Base-by-base conservation (phyloP, 805 yeast species). In the Saturnispora galanensis region DNA sequence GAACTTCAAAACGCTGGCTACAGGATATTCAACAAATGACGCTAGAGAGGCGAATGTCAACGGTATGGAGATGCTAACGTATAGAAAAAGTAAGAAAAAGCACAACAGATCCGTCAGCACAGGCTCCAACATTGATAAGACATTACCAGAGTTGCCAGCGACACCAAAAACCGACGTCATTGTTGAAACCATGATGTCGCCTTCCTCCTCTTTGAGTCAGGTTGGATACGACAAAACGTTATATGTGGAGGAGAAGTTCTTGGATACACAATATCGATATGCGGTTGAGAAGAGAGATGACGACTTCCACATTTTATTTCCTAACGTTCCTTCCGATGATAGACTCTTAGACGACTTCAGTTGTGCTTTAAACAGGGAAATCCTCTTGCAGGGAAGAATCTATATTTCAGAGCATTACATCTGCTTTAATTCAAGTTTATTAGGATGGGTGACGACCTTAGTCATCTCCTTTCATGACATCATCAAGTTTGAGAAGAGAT, bases 401-500 rank as follows among this genome's bases (percentile, higher is more conserved):
- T 93, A 85, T 58, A 71, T 93, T 8, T 76, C 95, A 15, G 89
- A 85, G 51, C 73, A 74, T 42, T 77, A 81, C 55, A 57, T 90
- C 4, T 86, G 96, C 57, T 93, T 93, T 70, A 81, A 87, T 58
- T 83, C 96, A 7, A 83, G 82, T 52, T 68, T 93, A 34, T 65
- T 90, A 38, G 96, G 96, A 1, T 89, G 96, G 95, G 84, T 87
- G 10, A 86, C 96, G 9, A 84, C 76, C 50, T 65, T 89, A 33
- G 74, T 82, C 3, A 72, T 93, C 15, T 79, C 86, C 0, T 73
- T 80, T 52, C 76, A 72, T 39, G 95, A 87, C 45, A 76, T 93
- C 21, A 68, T 72, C 10, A 68, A 73, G 28, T 76, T 88, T 52
- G 96, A 90, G 55, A 85, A 86, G 62, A 82, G 79, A 47, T 72